A percentile compares a stretch with the other conserved stretches of the same genome.
Evolutionary conservation across 495 filamentous ascomycete species (phyloP).

Genomic region (Daldinia grandis): DNA sequence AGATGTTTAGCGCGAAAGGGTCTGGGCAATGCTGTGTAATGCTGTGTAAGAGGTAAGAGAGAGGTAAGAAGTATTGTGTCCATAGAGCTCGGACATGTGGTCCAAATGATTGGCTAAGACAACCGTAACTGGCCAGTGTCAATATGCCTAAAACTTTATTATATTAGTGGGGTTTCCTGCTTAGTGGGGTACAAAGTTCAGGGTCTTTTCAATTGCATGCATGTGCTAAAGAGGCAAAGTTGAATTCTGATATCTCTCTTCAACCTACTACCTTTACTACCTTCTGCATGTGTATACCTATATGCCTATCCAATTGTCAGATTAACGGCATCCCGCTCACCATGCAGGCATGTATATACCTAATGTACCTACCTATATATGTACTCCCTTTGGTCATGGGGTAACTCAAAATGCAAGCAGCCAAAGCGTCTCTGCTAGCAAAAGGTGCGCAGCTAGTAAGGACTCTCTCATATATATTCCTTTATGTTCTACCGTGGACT

Average conservation of each 20-base stretch:
- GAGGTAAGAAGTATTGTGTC: constrained; percentile 4
- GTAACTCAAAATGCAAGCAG: constrained; percentile 13
- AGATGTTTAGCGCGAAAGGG: constrained; percentile 18
- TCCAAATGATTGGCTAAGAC: constrained; percentile 42
- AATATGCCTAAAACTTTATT: constrained; percentile 17
- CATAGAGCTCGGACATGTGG: constrained; percentile 39
- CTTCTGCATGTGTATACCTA: constrained; percentile 2
- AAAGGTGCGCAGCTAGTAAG: constrained; percentile 6
- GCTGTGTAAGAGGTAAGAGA: no score
- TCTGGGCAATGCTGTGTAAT: constrained; percentile 18
- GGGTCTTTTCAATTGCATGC: constrained; percentile 13
- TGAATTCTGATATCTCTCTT: constrained; percentile 10
- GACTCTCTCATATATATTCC: constrained; percentile 14
- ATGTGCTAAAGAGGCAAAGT: constrained; percentile 13
- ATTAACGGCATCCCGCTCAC: constrained; percentile 1
- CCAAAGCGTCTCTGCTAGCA: constrained; percentile 13
- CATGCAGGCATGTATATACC: background rate
- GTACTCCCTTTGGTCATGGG: constrained; percentile 5
- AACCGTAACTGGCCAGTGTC: constrained; percentile 10
- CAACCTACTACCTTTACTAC: constrained; percentile 15
- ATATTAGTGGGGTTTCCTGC: constrained; percentile 18
- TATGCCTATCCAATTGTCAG: constrained; percentile 3
- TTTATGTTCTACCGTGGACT: constrained; percentile 7
- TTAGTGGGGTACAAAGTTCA: constrained; percentile 29
- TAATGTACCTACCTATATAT: no score